Percentiles rank a stretch among this genome's conserved stretches.
Conservation (phyloP, 257 asterid genomes). For the Solanum chilense region DNA sequence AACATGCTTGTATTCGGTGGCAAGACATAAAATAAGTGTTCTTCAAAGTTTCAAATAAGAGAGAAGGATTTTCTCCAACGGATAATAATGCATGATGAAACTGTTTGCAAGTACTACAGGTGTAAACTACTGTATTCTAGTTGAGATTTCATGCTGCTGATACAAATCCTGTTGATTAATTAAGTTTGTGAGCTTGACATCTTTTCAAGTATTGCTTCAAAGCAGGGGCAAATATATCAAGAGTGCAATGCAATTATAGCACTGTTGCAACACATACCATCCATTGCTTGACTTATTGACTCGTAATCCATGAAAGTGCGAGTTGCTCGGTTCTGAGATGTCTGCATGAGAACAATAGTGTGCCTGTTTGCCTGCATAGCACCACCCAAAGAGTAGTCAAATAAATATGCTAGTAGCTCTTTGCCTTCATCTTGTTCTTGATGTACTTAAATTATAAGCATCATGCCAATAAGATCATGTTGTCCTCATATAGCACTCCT, state of each 20-base stretch:
- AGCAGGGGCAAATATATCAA: neutral
- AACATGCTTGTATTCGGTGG: neutral
- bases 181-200: too few species aligned
- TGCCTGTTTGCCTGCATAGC: constrained; percentile 75
- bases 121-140: neutral
- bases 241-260: neutral
- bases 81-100: neutral
- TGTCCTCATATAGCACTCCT: neutral
- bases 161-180: neutral
- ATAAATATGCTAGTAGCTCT: neutral
- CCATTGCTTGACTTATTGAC: constrained; percentile 84
- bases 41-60: neutral
- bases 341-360: constrained; percentile 85
- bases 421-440: neutral
- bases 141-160: neutral
- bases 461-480: neutral
- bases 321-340: constrained; percentile 67
- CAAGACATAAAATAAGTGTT: neutral
- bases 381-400: neutral
- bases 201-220: neutral
- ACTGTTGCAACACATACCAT: constrained; percentile 33
- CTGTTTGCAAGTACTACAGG: neutral
- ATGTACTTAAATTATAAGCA: neutral
- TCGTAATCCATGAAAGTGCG: constrained; percentile 95
- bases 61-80: neutral